A percentile compares a stretch with the other conserved stretches of the same genome.
Evolutionary conservation across 257 asterid species (phyloP).

Genomic region (Solanum phureja): DNA sequence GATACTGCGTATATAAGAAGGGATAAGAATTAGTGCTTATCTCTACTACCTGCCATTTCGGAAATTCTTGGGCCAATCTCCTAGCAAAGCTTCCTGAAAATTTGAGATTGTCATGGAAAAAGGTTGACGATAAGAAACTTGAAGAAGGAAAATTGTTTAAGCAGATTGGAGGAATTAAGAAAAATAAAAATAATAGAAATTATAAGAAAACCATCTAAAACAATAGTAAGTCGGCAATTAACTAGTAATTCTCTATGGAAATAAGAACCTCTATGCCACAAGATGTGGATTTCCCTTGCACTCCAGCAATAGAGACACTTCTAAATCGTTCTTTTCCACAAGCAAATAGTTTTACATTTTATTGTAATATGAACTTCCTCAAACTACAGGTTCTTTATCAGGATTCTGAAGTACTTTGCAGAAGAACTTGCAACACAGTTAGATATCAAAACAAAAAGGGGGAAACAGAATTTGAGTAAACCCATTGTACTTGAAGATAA

Average conservation of each 20-base stretch:
- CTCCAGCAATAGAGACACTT: neutral
- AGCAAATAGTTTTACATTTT: neutral
- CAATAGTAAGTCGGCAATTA: neutral
- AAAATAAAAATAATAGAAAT: neutral
- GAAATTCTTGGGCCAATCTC: constrained; percentile 91
- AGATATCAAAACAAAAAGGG: neutral
- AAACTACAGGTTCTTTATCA: neutral
- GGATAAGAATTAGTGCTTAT: neutral
- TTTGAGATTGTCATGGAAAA: neutral
- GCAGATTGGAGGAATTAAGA: neutral
- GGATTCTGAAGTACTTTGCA: neutral
- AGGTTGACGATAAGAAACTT: neutral
- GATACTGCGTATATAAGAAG: neutral
- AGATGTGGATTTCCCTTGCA: neutral
- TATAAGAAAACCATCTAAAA: neutral
- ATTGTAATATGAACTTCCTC: neutral
- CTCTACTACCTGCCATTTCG: constrained; percentile 75
- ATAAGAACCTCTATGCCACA: neutral
- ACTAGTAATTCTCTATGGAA: neutral
- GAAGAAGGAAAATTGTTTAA: neutral
- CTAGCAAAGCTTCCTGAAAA: constrained; percentile 80
- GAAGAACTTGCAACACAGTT: neutral
- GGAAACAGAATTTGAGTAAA: neutral
- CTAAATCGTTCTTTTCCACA: neutral
- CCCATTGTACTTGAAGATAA: neutral